These are phyloP conservation scores for Epichloe baconii DNA, from an alignment of 2,329 filamentous ascomycete species.

Conservation along the genomic window DNA sequence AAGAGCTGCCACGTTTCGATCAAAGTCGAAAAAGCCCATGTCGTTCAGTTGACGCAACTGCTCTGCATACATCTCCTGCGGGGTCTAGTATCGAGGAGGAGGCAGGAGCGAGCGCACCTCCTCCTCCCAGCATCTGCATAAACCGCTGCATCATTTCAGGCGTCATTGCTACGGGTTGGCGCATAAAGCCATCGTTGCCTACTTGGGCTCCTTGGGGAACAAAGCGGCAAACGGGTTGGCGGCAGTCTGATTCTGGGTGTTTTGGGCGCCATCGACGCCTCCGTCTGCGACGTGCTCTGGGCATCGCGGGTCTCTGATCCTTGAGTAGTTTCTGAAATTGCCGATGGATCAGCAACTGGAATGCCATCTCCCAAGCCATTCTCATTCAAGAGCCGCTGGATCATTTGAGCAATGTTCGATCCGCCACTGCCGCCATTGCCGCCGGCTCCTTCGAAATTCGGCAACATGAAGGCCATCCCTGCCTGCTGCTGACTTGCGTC, in stretches of 20 bases:
- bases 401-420: constrained; percentile 15
- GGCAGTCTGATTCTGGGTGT: constrained; percentile 24
- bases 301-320: constrained; percentile 13
- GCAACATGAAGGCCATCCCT: constrained; percentile 24
- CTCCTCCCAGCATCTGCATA: constrained; percentile 33
- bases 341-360: constrained; percentile 20
- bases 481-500: constrained; percentile 20
- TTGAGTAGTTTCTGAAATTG: constrained; percentile 13
- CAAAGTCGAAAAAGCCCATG: constrained; percentile 98
- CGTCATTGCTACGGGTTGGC: constrained; percentile 33
- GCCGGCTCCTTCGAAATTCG: constrained; percentile 10
- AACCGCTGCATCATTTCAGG: constrained; percentile 44
- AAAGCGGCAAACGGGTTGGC: constrained; percentile 57
- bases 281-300: constrained; percentile 12
- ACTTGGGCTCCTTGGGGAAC: constrained; percentile 29
- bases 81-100: constrained; percentile 74
- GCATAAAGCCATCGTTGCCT: constrained; percentile 9
- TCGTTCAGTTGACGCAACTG: constrained; percentile 91
- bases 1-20: constrained; percentile 78
- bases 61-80: constrained; percentile 83
- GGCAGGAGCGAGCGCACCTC: constrained; percentile 22
- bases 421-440: constrained; percentile 8
- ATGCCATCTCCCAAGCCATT: constrained; percentile 19
- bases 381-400: constrained; percentile 11
- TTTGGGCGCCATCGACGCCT: constrained; percentile 13